Evolutionary conservation across 345 rosid species (phyloP).

Genomic region (Melaleuca quinquenervia): DNA sequence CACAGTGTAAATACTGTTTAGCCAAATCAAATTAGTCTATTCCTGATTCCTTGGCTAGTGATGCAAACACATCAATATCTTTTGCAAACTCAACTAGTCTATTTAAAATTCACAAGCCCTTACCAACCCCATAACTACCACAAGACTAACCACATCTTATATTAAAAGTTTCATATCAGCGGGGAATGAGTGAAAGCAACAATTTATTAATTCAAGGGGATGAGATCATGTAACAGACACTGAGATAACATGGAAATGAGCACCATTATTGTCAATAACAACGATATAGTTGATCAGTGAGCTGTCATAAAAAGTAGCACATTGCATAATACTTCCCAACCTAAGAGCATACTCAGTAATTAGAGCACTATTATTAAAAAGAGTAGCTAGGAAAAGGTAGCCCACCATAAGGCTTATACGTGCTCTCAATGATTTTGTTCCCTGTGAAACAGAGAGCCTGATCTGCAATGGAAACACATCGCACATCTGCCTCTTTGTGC

Average conservation of each 20-base stretch:
- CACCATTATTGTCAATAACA: not conserved
- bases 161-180: not conserved
- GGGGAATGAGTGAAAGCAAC: not conserved
- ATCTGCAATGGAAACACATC: constrained; percentile 53
- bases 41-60: not conserved
- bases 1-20: not conserved
- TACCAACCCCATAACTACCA: not conserved
- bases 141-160: not conserved
- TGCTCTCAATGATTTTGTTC: constrained; percentile 32
- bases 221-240: not conserved
- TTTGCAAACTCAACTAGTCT: not conserved
- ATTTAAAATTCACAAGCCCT: not conserved
- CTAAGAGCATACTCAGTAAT: not conserved
- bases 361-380: not conserved
- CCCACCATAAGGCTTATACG: constrained; percentile 42
- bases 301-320: not conserved
- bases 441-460: constrained; percentile 36
- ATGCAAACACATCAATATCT: not conserved
- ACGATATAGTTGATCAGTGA: not conserved
- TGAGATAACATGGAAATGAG: not conserved
- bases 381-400: not conserved
- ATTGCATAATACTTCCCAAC: not conserved
- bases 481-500: constrained; percentile 22
- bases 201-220: not conserved
- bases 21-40: not conserved